Base-by-base conservation (phyloP, 169 alveolate species). In the Plasmodium falciparum region DNA sequence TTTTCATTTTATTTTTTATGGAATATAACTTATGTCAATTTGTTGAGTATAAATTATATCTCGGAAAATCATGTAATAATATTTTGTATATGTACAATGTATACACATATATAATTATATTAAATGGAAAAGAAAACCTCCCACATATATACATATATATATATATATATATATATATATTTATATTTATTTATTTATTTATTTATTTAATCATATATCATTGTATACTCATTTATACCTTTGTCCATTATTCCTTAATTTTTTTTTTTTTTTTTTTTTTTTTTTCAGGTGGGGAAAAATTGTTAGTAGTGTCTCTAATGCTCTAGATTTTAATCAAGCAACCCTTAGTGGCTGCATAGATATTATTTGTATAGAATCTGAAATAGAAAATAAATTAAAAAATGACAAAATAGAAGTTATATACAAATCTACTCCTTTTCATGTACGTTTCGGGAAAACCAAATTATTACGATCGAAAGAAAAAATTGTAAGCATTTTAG, bases 391-490 rank as follows among this genome's bases (percentile, higher is more conserved):
- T 15, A 54, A 50, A 11, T 17, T 63, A 54, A 66, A 63, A 61
- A 66, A 66, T 52, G 88, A 73, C 20, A 65, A 83, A 58, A 56
- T 75, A 69, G 88, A 73, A 93, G 70, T 93, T 95, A 88, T 91
- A 89, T 94, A 94, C 67, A 93, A 95, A 15, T 93, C 98, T 49
- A 95, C 99, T 49, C 99, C 99, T 2, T 98, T 98, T 93, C 99
- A 97, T 76, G 99, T 98, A 22, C 94, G 99, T 76, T 98, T 98
- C 95, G 99, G 99, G 33, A 97, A 98, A 89, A 97, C 98, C 49
- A 97, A 98, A 94, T 93, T 98, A 43, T 95, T 98, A 29, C 95
- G 97, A 29, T 95, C 99, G 12, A 91, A 98, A 17, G 99, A 96
- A 80, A 98, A 98, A 89, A 90, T 90, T 17, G 99, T 98, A n/a